phyloP scores from a whole-genome alignment of 805 yeast genomes.

The Candida sithepensis region DNA sequence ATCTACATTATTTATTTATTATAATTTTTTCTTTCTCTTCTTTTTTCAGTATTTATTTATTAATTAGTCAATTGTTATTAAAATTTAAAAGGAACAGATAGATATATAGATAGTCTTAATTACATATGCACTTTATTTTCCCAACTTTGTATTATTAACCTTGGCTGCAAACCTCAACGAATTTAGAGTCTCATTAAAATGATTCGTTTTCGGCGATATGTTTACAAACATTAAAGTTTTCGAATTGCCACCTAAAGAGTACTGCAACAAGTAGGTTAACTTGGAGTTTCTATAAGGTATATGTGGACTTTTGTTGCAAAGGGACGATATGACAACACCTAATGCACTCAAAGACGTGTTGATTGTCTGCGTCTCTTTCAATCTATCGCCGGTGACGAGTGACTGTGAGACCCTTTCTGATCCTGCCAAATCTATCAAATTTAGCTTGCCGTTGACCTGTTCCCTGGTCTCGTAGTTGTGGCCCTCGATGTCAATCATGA shows the following conservation, averaged over 20 bases:
- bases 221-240: constrained; percentile 94
- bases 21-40: too few species aligned
- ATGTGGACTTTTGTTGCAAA: constrained; percentile 37
- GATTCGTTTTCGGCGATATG: constrained; percentile 61
- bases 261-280: constrained; percentile 78
- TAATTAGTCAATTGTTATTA: too few species aligned
- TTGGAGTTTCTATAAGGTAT: constrained; percentile 70
- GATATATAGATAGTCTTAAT: neutral
- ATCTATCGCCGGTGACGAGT: constrained; percentile 73
- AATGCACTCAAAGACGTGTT: constrained; percentile 83
- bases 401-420: constrained; percentile 80
- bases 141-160: constrained; percentile 52
- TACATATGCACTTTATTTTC: constrained; percentile 2
- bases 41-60: too few species aligned
- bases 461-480: constrained; percentile 46
- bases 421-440: constrained; percentile 90
- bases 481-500: constrained; percentile 61
- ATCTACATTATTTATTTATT: constrained; percentile 6
- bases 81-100: too few species aligned
- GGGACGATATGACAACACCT: constrained; percentile 75
- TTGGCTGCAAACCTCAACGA: constrained; percentile 88
- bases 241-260: constrained; percentile 79
- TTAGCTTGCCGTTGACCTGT: constrained; percentile 55
- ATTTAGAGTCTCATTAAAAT: constrained; percentile 74
- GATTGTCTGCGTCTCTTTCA: constrained; percentile 84